phyloP scores from a whole-genome alignment of 208 protist species.

The Leishmania guyanensis region DNA sequence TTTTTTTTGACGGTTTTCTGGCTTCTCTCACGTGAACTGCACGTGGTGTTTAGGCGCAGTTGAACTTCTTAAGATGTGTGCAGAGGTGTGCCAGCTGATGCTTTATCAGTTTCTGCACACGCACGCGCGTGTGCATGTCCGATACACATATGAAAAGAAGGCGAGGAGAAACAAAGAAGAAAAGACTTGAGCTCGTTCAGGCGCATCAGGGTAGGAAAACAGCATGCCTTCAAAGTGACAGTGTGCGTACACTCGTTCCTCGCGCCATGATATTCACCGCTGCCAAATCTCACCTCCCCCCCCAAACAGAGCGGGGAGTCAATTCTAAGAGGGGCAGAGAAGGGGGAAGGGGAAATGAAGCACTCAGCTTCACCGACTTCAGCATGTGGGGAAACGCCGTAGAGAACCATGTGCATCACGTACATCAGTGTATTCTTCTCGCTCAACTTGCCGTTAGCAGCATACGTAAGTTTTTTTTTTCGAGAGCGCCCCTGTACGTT shows the following conservation, averaged over 20 bases:
- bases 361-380: not conserved
- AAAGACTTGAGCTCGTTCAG: not conserved
- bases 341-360: not conserved
- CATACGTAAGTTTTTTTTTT: not conserved
- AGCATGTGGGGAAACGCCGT: not conserved
- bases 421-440: not conserved
- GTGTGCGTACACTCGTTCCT: not conserved
- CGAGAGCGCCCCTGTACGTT: not conserved
- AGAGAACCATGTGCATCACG: not conserved
- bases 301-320: not conserved
- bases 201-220: not conserved
- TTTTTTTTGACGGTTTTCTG: too few species aligned
- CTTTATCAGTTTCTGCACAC: not conserved
- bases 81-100: not conserved
- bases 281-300: not conserved
- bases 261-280: not conserved
- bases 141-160: not conserved
- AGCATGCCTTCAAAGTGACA: not conserved
- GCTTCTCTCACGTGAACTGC: not conserved
- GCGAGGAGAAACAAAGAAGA: not conserved
- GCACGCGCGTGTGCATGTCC: not conserved
- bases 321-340: not conserved
- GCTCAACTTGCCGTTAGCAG: not conserved
- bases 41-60: not conserved
- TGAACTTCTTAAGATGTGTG: too few species aligned